Conservation (phyloP, 306 rosid genomes). For the Abrus precatorius region DNA sequence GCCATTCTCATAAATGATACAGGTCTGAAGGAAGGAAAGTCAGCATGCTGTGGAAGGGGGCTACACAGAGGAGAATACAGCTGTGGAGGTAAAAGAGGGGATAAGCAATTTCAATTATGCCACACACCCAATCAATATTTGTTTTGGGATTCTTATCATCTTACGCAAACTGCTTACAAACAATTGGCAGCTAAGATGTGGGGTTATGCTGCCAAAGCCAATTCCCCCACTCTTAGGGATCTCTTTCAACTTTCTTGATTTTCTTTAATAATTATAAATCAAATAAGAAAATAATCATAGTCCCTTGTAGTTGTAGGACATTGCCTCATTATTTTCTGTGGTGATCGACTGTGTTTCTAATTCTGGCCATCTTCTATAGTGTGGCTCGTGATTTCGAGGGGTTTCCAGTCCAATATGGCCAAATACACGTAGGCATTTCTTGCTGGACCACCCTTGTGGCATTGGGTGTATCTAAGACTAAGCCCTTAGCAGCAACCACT, state of each 20-base stretch:
- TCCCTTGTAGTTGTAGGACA: too few relatives aligned
- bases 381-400: too few relatives aligned
- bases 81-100: slow-evolving; percentile 77
- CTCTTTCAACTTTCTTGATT: slow-evolving; percentile 51
- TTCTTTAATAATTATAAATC: too few relatives aligned
- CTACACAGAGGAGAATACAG: slow-evolving; percentile 45
- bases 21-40: slow-evolving; percentile 72
- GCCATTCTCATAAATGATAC: neutral
- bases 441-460: too few relatives aligned
- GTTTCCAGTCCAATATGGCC: too few relatives aligned
- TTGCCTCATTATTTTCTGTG: too few relatives aligned
- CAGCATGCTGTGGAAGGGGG: slow-evolving; percentile 70
- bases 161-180: slow-evolving; percentile 64
- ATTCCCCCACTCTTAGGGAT: slow-evolving; percentile 33
- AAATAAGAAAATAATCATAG: too few relatives aligned
- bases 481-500: too few relatives aligned
- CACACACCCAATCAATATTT: slow-evolving; percentile 54
- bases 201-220: slow-evolving; percentile 40
- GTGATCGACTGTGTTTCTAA: too few relatives aligned
- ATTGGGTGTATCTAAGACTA: too few relatives aligned
- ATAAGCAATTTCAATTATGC: slow-evolving; percentile 63
- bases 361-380: too few relatives aligned
- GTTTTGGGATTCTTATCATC: slow-evolving; percentile 79
- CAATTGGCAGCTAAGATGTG: slow-evolving; percentile 69
- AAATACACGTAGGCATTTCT: too few relatives aligned